Evolutionary conservation across 306 rosid species (phyloP).

Genomic region (Glycyrrhiza uralensis): DNA sequence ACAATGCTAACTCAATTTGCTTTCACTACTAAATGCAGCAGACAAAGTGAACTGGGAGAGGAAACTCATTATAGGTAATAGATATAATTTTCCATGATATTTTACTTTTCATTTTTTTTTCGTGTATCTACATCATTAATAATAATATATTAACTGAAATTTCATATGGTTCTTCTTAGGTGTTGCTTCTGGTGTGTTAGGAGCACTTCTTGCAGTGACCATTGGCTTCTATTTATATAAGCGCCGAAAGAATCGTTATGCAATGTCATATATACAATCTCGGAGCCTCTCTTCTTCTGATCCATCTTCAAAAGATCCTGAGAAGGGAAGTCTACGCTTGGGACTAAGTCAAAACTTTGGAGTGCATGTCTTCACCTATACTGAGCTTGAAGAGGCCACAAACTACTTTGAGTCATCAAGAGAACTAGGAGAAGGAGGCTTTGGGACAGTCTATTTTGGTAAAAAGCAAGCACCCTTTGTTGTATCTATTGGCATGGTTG

Average conservation of each 20-base stretch:
- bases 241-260: slow-evolving; percentile 24
- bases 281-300: slow-evolving; percentile 43
- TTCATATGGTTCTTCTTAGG: slow-evolving; percentile 27
- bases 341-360: slow-evolving; percentile 37
- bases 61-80: slow-evolving; percentile 47
- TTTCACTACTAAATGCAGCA: slow-evolving; percentile 32
- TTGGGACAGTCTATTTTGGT: slow-evolving; percentile 84
- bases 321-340: slow-evolving; percentile 48
- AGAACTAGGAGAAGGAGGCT: slow-evolving; percentile 90
- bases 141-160: background rate
- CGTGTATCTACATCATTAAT: background rate
- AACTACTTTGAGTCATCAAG: slow-evolving; percentile 48
- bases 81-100: background rate
- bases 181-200: background rate
- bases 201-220: background rate
- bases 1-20: slow-evolving; percentile 6
- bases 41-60: fast-evolving
- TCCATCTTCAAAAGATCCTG: slow-evolving; percentile 37
- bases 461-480: background rate
- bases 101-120: background rate
- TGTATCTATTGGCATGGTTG: background rate
- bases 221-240: background rate
- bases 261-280: slow-evolving; percentile 28
- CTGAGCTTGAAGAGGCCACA: slow-evolving; percentile 73
- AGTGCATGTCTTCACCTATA: slow-evolving; percentile 50